A percentile compares a stretch with the other conserved stretches of the same genome.
Conservation (phyloP, 495 filamentous ascomycete species). For the Penicillium desertorum region DNA sequence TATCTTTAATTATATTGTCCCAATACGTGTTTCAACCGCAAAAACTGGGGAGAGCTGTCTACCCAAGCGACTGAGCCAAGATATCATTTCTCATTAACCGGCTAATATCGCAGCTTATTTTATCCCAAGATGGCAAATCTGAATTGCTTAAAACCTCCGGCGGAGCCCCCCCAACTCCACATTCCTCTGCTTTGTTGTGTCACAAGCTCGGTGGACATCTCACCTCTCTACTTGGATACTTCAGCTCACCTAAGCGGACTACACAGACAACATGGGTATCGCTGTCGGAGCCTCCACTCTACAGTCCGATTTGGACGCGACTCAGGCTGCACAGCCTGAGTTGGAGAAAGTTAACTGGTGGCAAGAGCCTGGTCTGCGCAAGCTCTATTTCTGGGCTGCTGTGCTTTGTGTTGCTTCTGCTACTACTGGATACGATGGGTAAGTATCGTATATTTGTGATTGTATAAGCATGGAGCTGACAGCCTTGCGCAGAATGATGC, state of each 20-base stretch:
- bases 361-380: constrained; percentile 57
- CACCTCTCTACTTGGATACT: neutral
- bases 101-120: constrained; percentile 6
- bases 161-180: neutral
- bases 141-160: constrained; percentile 10
- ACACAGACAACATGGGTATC: constrained; percentile 15
- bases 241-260: neutral
- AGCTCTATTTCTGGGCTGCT: constrained; percentile 55
- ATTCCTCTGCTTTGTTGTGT: constrained; percentile 4
- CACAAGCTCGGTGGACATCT: neutral
- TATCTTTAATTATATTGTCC: neutral
- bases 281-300: constrained; percentile 16
- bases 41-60: constrained; percentile 9
- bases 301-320: constrained; percentile 26
- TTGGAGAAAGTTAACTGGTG: constrained; percentile 62
- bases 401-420: constrained; percentile 62
- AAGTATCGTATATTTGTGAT: neutral
- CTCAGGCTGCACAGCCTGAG: constrained; percentile 50
- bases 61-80: constrained; percentile 4
- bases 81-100: constrained; percentile 8
- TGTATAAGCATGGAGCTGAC: neutral
- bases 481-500: constrained; percentile 23
- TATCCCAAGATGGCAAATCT: constrained; percentile 10
- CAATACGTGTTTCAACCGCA: neutral
- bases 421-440: constrained; percentile 65